phyloP scores from a whole-genome alignment of 2,329 filamentous ascomycete species.

The Sphaceloma murrayae region DNA sequence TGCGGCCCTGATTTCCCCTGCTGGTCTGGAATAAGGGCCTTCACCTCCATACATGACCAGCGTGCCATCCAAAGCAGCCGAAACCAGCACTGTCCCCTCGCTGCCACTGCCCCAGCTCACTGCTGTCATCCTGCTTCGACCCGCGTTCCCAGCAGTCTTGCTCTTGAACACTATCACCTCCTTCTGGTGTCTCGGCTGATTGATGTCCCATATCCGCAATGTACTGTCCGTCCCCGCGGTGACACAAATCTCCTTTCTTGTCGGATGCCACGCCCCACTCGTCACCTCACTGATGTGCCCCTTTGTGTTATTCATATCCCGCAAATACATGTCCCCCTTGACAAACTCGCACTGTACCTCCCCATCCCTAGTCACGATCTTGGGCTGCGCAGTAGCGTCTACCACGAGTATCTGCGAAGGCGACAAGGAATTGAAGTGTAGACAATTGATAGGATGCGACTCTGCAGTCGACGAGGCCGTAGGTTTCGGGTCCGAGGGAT shows the following conservation, averaged over 20 bases:
- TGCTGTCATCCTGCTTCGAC: conserved; percentile 86
- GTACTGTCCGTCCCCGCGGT: conserved; percentile 95
- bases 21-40: conserved; percentile 72
- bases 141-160: conserved; percentile 74
- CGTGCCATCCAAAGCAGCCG: conserved; percentile 78
- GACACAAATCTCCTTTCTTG: conserved; percentile 71
- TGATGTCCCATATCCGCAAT: conserved; percentile 91
- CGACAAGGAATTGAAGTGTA: conserved; percentile 75
- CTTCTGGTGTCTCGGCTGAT: conserved; percentile 79
- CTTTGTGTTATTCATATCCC: conserved; percentile 96
- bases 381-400: conserved; percentile 80
- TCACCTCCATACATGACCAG: conserved; percentile 87
- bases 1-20: conserved; percentile 73
- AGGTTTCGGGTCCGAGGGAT: conserved; percentile 69
- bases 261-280: conserved; percentile 82
- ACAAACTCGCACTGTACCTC: conserved; percentile 78
- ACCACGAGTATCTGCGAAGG: conserved; percentile 77
- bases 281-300: conserved; percentile 90
- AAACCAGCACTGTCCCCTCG: conserved; percentile 61
- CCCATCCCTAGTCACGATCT: conserved; percentile 81
- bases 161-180: conserved; percentile 96
- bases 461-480: conserved; percentile 57
- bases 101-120: conserved; percentile 81
- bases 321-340: conserved; percentile 96
- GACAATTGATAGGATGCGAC: conserved; percentile 77